A percentile compares a stretch with the other conserved stretches of the same genome.
These are phyloP conservation scores for Protomyces macrosporus DNA, from an alignment of 1,139 yeast species.

Conservation along the genomic window DNA sequence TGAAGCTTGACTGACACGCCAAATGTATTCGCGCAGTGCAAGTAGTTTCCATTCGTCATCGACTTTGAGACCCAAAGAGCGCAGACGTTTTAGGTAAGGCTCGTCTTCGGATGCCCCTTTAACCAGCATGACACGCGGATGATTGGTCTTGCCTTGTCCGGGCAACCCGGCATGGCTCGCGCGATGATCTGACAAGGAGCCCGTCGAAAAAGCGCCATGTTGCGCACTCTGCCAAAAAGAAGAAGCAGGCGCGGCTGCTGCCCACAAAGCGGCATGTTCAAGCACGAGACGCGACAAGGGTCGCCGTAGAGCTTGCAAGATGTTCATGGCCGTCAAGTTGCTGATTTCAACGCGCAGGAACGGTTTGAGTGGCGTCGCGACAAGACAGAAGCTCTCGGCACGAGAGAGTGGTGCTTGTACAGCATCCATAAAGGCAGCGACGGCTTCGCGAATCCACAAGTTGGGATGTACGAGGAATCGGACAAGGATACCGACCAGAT, in stretches of 20 bases:
- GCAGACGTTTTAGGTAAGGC: conserved; percentile 65
- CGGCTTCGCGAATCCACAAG: conserved; percentile 69
- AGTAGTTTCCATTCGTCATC: conserved; percentile 80
- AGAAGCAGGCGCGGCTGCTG: conserved; percentile 51
- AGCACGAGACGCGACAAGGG: conserved; percentile 66
- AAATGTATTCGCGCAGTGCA: conserved; percentile 61
- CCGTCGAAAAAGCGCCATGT: conserved; percentile 4
- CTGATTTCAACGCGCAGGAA: conserved; percentile 71
- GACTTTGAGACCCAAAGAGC: conserved; percentile 63
- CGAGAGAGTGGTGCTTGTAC: conserved; percentile 58
- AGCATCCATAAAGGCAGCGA: conserved; percentile 56
- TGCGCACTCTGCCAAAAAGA: conserved; percentile 65
- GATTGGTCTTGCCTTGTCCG: background rate
- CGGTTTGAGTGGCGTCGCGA: conserved; percentile 75
- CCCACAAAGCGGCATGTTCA: conserved; percentile 68
- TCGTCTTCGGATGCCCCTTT: conserved; percentile 47
- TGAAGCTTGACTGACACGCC: conserved; percentile 46
- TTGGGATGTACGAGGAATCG: conserved; percentile 75
- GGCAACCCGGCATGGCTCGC: background rate
- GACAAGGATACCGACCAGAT: conserved; percentile 46
- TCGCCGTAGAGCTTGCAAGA: conserved; percentile 59
- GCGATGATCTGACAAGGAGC: background rate
- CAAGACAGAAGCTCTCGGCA: conserved; percentile 76
- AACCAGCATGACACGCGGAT: conserved; percentile 31
- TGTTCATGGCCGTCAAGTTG: conserved; percentile 45